Evolutionary conservation across 2,329 filamentous ascomycete genomes (phyloP).

Genomic region (Fusarium proliferatum): DNA sequence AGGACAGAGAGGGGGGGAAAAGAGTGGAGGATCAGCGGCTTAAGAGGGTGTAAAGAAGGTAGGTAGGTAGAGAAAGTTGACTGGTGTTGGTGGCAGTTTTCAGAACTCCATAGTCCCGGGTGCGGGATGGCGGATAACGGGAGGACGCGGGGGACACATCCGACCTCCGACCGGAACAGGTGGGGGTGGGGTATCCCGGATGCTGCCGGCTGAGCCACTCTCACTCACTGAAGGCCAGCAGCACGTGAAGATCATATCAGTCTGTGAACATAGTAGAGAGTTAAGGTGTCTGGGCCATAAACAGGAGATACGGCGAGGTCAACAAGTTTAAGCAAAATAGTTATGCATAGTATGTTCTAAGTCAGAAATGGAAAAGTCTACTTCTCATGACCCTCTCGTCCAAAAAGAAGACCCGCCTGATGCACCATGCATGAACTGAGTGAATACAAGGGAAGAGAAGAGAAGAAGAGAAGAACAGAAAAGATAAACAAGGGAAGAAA

Average conservation of each 20-base stretch:
- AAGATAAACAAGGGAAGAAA: conserved; percentile 2
- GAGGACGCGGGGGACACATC: conserved; percentile 7
- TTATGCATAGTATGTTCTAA: conserved; percentile 9
- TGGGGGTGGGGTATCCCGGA: conserved; percentile 31
- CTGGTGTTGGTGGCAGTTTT: background rate
- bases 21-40: background rate
- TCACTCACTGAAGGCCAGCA: background rate
- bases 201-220: conserved; percentile 15
- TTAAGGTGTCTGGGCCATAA: background rate
- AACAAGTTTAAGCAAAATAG: background rate
- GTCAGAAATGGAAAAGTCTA: background rate
- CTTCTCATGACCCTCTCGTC: conserved; percentile 14
- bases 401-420: conserved; percentile 31
- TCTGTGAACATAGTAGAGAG: background rate
- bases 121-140: conserved; percentile 30
- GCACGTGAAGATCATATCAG: background rate
- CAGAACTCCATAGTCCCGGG: conserved; percentile 10
- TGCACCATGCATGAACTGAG: conserved; percentile 28
- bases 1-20: background rate
- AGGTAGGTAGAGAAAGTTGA: no score
- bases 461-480: background rate
- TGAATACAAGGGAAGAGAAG: background rate
- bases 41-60: background rate
- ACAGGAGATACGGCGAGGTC: background rate
- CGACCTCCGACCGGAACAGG: conserved; percentile 29